These are phyloP conservation scores for Agaricales sp. DNA, from an alignment of 1,284 basidiomycete species.

Conservation along the genomic window DNA sequence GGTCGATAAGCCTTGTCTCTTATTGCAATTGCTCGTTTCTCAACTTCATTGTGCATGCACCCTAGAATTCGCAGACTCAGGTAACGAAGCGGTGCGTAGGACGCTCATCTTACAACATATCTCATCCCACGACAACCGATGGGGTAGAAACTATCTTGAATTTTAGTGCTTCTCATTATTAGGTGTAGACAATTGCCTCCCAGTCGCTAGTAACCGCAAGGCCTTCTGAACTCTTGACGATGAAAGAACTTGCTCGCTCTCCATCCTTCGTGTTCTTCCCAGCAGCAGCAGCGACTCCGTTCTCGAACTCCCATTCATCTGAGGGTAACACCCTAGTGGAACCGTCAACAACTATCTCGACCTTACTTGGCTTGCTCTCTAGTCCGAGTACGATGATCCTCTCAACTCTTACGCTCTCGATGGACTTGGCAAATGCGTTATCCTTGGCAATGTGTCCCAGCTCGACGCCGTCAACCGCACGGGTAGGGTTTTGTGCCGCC, in stretches of 20 bases:
- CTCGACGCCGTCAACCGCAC: slow-evolving; percentile 41
- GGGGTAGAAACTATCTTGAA: too few relatives aligned
- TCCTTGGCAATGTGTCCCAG: slow-evolving; percentile 34
- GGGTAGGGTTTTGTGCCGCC: slow-evolving; percentile 29
- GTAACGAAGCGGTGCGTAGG: too few relatives aligned
- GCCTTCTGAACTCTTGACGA: background rate
- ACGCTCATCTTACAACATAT: too few relatives aligned
- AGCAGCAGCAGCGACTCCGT: background rate
- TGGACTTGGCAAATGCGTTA: slow-evolving; percentile 62
- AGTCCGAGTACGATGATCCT: slow-evolving; percentile 74
- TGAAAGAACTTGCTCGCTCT: background rate
- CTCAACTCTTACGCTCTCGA: slow-evolving; percentile 69
- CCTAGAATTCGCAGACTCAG: too few relatives aligned
- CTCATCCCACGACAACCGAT: too few relatives aligned
- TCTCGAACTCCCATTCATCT: background rate
- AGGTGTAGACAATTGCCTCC: background rate
- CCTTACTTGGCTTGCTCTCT: slow-evolving; percentile 45
- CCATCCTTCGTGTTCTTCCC: background rate
- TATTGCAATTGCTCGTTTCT: too few relatives aligned
- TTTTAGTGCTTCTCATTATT: too few relatives aligned
- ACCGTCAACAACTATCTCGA: slow-evolving; percentile 34
- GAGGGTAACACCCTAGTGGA: background rate
- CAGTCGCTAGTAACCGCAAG: background rate
- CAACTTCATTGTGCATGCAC: too few relatives aligned
- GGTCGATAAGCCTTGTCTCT: too few relatives aligned